Base-by-base conservation (phyloP, 23 red algal species). In the Chondrus crispus region DNA sequence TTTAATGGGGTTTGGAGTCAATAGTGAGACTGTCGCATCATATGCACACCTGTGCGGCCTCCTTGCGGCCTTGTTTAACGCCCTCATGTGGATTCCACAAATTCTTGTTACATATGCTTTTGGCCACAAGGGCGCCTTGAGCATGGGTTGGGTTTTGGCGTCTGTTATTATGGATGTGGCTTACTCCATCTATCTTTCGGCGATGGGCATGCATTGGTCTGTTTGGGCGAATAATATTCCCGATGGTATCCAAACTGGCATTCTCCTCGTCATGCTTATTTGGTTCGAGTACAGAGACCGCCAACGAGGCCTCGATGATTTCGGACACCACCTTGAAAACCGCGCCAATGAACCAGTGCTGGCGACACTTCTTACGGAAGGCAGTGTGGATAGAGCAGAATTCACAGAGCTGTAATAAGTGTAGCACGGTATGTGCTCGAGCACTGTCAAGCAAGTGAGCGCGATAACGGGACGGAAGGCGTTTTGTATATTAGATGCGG, bases 11-110 rank as follows among this genome's bases (percentile, higher is more conserved):
- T 41, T 55, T 26, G 88, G 76, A 44, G 52, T 41, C 12, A n/a
- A 57, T 41, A 81, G 64, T 30, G 38, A 38, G 20, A 22, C 81
- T 10, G 32, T 83, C 35, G 69, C 24, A 40, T 19, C 66, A 0
- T 93, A 88, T 81, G 95, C 95, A 0, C 71, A 96, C n/a, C 52
- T 28, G 52, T 96, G 89, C 71, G 95, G 95, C 54, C 47, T 90
- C 22, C 13, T 89, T 28, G 43, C 89, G 6, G 89, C 89, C 6
- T 47, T 84, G 4, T 33, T 96, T 22, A 93, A 92, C 52, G 90
- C 88, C 37, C 66, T 96, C 20, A 96, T 96, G 95, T 96, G 95
- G 95, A 83, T 93, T 36, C 95, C 95, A 39, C 95, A 96, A 62
- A 96, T 96, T 62, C 46, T 62, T 26, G 74, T 88, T 36, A 96